Evolutionary conservation across 2,329 filamentous ascomycete genomes (phyloP).

Genomic region (Ophiostoma pallidulum): DNA sequence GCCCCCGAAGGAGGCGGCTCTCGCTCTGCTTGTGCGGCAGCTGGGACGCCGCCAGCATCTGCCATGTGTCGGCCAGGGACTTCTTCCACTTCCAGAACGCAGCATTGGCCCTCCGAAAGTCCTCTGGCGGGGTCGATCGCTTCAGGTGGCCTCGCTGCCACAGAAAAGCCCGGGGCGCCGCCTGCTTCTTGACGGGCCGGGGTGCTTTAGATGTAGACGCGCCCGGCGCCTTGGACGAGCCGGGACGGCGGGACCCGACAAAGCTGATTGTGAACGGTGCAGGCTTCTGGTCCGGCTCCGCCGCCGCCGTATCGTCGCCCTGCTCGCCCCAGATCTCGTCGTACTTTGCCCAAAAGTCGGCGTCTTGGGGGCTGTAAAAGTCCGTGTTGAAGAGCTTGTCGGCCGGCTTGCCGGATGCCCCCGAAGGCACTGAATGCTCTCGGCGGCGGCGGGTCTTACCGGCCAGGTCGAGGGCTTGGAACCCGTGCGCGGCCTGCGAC

Average conservation of each 20-base stretch:
- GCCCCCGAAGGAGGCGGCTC: slow-evolving; percentile 18
- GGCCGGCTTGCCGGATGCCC: background rate
- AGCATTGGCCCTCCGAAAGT: background rate
- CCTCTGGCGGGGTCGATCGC: background rate
- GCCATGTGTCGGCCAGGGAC: slow-evolving; percentile 9
- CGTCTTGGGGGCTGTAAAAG: background rate
- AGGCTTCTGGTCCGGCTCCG: too few relatives aligned
- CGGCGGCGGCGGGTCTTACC: too few relatives aligned
- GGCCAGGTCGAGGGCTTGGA: background rate
- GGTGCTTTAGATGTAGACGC: too few relatives aligned
- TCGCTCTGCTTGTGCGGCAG: slow-evolving; percentile 1
- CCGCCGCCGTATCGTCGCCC: too few relatives aligned
- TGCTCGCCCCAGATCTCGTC: slow-evolving; percentile 12
- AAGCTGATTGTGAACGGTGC: too few relatives aligned
- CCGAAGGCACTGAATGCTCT: background rate
- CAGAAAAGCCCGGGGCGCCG: background rate
- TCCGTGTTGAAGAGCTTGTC: background rate
- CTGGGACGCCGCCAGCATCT: slow-evolving; percentile 5
- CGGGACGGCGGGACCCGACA: too few relatives aligned
- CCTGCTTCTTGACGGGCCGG: background rate
- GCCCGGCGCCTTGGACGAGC: too few relatives aligned
- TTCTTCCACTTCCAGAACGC: slow-evolving; percentile 14
- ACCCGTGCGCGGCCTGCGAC: background rate
- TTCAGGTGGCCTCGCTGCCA: slow-evolving; percentile 1
- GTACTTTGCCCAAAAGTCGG: slow-evolving; percentile 3